phyloP scores from a whole-genome alignment of 805 yeast genomes.

The Yarrowia sp. region DNA sequence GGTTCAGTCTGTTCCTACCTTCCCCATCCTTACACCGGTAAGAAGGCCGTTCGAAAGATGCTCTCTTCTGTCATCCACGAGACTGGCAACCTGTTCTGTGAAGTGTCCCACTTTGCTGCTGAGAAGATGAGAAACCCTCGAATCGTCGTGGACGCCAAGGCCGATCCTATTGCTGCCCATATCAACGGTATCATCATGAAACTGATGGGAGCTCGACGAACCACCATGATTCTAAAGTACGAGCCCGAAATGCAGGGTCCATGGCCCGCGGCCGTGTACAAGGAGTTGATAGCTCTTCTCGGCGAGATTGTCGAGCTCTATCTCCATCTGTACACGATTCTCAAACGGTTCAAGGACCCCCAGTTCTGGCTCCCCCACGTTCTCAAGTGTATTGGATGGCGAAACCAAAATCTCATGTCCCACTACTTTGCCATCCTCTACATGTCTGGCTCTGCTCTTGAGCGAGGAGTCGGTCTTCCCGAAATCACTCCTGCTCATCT shows the following conservation, averaged over 20 bases:
- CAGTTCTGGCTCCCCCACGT: conserved; percentile 43
- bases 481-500: conserved; percentile 48
- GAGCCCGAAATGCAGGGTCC: conserved; percentile 50
- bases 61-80: conserved; percentile 45
- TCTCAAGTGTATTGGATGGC: conserved; percentile 47
- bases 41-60: conserved; percentile 46
- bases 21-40: conserved; percentile 49
- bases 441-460: conserved; percentile 48
- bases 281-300: conserved; percentile 45
- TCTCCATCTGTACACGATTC: conserved; percentile 44
- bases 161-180: conserved; percentile 43
- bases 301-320: conserved; percentile 46
- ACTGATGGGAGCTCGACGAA: conserved; percentile 39
- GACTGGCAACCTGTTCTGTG: conserved; percentile 47
- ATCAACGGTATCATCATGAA: conserved; percentile 41
- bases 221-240: conserved; percentile 43
- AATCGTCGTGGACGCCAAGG: conserved; percentile 44
- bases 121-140: conserved; percentile 43
- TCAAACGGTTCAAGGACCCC: conserved; percentile 47
- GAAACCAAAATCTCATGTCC: conserved; percentile 45
- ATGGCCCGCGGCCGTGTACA: conserved; percentile 49
- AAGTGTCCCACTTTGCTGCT: conserved; percentile 48
- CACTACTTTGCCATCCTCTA: conserved; percentile 48
- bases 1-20: conserved; percentile 48
- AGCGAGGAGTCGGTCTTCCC: conserved; percentile 48